Evolutionary conservation across 2,329 filamentous ascomycete species (phyloP), one percentile per base, ranked within the genome.

Genomic region (Phialemoniopsis sp.): DNA sequence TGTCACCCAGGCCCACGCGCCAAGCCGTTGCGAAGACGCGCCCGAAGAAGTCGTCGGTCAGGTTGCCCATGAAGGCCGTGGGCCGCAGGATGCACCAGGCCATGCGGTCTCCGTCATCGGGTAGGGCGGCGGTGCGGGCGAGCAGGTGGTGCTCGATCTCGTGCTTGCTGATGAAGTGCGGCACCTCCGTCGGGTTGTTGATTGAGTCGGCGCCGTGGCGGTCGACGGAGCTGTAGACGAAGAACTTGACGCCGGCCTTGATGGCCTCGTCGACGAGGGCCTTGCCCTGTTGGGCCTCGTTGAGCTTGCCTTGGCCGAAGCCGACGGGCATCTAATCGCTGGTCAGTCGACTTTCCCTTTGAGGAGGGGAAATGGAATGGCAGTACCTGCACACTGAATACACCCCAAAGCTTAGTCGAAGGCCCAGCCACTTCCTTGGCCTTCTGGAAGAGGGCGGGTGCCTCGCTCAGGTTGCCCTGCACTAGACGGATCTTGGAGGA

Each of bases 131-230:
- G 6, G 21, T 26, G 21, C 21, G 21, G 21, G 21, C 21, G 19
- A 73, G 61, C 28, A 84, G 64, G 49, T 83, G 66, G 40, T 73
- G 53, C 58, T 85, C 80, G 49, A 84, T 73, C 31, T 72, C 59
- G 53, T 77, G 70, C 58, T 85, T 85, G 45, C 41, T 41, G 36
- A 32, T 16, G 43, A 60, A 59, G 44, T 58, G 55, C 34, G 40
- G 35, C 37, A 59, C 38, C 8, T 41, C 30, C 13, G 57, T 56
- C 13, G 54, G 54, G 43, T 52, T 57, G 21, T 29, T 21, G 53
- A 51, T 56, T 41, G 43, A 47, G 10, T 49, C 53, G 39, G 56
- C 51, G 33, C 57, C 57, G 43, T 56, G 55, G 33, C 55, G 53
- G 38, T 60, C 57, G 30, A 58, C 56, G 7, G 50, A 54, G 2